These are phyloP conservation scores for Saccharomyces mikatae DNA, from an alignment of 805 yeast species.

Conservation along the genomic window DNA sequence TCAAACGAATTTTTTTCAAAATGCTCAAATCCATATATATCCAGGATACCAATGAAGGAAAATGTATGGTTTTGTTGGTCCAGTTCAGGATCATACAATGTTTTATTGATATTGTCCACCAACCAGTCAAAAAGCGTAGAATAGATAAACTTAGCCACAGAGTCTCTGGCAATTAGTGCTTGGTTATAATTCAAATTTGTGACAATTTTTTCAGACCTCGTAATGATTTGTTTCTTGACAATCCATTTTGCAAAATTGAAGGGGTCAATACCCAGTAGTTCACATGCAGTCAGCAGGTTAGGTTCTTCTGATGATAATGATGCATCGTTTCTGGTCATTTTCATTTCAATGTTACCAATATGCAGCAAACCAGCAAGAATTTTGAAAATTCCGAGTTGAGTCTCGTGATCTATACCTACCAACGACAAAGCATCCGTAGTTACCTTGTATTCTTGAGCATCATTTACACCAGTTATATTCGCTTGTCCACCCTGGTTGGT, in stretches of 20 bases:
- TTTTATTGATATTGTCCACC: slow-evolving; percentile 72
- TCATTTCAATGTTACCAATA: slow-evolving; percentile 84
- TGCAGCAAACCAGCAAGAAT: slow-evolving; percentile 84
- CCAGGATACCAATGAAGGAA: slow-evolving; percentile 89
- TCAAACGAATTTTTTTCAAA: slow-evolving; percentile 91
- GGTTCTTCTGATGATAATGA: slow-evolving; percentile 80
- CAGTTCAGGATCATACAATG: slow-evolving; percentile 67
- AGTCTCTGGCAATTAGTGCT: slow-evolving; percentile 87
- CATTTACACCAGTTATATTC: slow-evolving; percentile 73
- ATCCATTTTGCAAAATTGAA: slow-evolving; percentile 78
- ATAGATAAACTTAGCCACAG: slow-evolving; percentile 89
- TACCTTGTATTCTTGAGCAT: slow-evolving; percentile 61
- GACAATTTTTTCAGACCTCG: slow-evolving; percentile 87
- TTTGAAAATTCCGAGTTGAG: slow-evolving; percentile 64
- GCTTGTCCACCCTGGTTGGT: slow-evolving; percentile 81
- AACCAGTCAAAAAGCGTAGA: slow-evolving; percentile 93
- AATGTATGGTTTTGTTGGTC: slow-evolving; percentile 38
- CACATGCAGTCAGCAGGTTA: slow-evolving; percentile 72
- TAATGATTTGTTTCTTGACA: slow-evolving; percentile 81
- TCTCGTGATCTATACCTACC: slow-evolving; percentile 59
- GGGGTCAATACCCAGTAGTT: slow-evolving; percentile 75
- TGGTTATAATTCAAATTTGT: slow-evolving; percentile 77
- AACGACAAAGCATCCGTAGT: slow-evolving; percentile 70
- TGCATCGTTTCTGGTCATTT: slow-evolving; percentile 80
- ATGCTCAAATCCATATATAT: slow-evolving; percentile 96